These are phyloP conservation scores for Podila epicladia DNA, from an alignment of 192 early-diverging fungal genomes.

Conservation along the genomic window DNA sequence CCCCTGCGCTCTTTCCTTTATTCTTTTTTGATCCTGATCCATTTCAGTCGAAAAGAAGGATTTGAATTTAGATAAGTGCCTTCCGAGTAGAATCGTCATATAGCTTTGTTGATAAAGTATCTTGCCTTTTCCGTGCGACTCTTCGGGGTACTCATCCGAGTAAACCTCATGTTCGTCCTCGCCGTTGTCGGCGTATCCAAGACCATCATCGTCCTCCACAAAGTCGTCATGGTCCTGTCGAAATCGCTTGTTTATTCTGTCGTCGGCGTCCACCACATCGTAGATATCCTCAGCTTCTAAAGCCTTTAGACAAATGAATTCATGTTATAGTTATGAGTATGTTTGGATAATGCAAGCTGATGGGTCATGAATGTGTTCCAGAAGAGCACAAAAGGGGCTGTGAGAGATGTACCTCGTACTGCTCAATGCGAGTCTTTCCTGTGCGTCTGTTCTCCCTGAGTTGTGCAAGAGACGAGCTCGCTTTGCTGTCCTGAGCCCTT, in stretches of 20 bases:
- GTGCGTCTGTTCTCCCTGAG: conserved; percentile 23
- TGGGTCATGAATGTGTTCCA: background rate
- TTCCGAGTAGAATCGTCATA: background rate
- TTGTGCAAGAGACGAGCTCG: conserved; percentile 15
- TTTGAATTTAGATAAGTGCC: too few species aligned
- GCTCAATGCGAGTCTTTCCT: conserved; percentile 35
- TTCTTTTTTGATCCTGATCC: conserved; percentile 38
- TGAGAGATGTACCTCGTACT: conserved; percentile 35
- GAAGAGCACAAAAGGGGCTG: background rate
- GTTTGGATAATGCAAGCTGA: too few species aligned
- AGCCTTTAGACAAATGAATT: conserved; percentile 12
- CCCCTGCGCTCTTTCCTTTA: conserved; percentile 25
- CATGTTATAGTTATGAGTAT: background rate
- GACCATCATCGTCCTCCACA: conserved; percentile 75
- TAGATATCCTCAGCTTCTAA: conserved; percentile 57
- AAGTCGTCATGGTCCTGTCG: conserved; percentile 62
- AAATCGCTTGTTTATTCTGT: conserved; percentile 53
- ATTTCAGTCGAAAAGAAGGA: too few species aligned
- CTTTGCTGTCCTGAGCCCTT: conserved; percentile 16
- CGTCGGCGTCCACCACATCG: conserved; percentile 68
- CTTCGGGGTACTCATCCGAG: conserved; percentile 61
- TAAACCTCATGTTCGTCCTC: conserved; percentile 56
- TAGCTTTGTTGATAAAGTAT: conserved; percentile 19
- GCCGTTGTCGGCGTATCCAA: conserved; percentile 70
- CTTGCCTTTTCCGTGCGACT: conserved; percentile 36